A percentile compares a stretch with the other conserved stretches of the same genome.
phyloP scores from a whole-genome alignment of 139 green algal genomes.

The Micromonas pusilla region DNA sequence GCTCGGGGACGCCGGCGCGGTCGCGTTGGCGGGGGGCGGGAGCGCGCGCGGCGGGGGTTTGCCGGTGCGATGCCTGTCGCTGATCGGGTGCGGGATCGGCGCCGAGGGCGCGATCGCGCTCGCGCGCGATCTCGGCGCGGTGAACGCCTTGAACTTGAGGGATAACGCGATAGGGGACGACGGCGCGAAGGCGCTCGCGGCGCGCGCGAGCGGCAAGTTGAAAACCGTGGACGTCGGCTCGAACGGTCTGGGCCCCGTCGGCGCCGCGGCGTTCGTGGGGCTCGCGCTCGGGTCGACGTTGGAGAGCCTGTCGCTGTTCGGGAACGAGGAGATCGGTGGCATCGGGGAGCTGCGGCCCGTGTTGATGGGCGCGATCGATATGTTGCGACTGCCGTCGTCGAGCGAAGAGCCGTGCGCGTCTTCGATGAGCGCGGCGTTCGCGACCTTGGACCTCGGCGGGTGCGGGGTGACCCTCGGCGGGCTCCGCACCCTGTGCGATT shows the following conservation, averaged over 20 bases:
- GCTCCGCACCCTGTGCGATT: background rate
- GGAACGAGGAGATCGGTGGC: background rate
- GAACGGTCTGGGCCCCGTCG: background rate
- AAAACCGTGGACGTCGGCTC: background rate
- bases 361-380: background rate
- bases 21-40: background rate
- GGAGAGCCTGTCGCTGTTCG: slow-evolving; percentile 12
- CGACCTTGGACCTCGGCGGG: slow-evolving; percentile 10
- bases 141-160: background rate
- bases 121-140: background rate
- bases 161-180: background rate
- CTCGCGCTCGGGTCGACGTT: no score
- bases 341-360: background rate
- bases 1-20: background rate
- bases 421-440: no score
- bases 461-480: background rate
- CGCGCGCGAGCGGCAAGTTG: no score
- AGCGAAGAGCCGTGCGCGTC: background rate
- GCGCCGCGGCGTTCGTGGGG: background rate
- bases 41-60: background rate
- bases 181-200: background rate
- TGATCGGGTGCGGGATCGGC: background rate
- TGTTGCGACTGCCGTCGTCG: background rate
- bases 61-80: background rate
- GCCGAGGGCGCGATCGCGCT: background rate